Percentiles rank a stretch among this genome's conserved stretches.
Evolutionary conservation across 805 yeast species (phyloP).

Genomic region (Wickerhamiella occidentalis): DNA sequence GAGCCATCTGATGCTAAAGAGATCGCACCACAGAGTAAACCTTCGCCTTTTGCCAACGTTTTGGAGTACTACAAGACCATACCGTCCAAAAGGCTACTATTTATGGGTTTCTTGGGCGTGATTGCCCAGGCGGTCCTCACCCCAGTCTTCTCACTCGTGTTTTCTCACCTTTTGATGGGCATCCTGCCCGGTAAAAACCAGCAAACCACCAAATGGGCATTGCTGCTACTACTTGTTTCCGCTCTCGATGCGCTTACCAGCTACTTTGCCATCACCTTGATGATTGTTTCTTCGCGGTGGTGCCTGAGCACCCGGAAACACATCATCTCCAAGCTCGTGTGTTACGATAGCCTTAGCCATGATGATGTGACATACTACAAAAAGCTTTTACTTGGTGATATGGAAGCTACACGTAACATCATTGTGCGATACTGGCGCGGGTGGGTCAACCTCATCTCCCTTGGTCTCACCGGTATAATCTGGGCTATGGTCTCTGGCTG

Average conservation of each 20-base stretch:
- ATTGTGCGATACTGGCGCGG: constrained; percentile 52
- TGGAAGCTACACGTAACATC: constrained; percentile 60
- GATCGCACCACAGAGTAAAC: not conserved
- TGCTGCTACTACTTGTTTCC: constrained; percentile 51
- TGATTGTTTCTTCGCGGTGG: constrained; percentile 58
- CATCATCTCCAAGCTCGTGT: constrained; percentile 38
- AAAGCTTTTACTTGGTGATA: constrained; percentile 65
- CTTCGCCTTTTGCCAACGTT: not conserved
- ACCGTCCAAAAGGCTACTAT: constrained; percentile 21
- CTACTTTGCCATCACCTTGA: constrained; percentile 41
- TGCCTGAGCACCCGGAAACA: constrained; percentile 39
- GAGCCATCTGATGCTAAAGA: not conserved
- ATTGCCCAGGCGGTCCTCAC: constrained; percentile 48
- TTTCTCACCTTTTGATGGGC: constrained; percentile 56
- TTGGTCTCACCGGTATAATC: constrained; percentile 47
- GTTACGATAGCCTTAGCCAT: constrained; percentile 21
- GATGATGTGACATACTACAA: constrained; percentile 36
- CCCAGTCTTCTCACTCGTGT: constrained; percentile 69
- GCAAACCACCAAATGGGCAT: constrained; percentile 48
- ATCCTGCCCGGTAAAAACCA: constrained; percentile 36
- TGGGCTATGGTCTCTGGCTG: constrained; percentile 80
- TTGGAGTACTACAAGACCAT: not conserved
- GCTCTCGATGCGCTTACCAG: constrained; percentile 45
- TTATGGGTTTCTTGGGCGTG: constrained; percentile 43
- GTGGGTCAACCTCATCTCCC: constrained; percentile 39